These are phyloP conservation scores for Saraca asoca DNA, from an alignment of 331 rosid genomes.

Conservation along the genomic window DNA sequence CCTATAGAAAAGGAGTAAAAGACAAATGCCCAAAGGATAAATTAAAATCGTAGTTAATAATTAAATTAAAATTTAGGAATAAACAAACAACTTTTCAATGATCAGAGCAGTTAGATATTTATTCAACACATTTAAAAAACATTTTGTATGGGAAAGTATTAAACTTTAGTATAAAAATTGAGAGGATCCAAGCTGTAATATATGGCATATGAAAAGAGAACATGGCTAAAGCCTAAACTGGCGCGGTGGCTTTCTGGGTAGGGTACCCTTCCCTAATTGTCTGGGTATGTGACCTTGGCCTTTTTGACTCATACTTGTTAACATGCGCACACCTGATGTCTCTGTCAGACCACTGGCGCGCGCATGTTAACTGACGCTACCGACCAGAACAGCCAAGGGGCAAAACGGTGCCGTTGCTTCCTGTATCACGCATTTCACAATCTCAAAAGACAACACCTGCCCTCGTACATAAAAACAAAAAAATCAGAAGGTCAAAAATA, in stretches of 20 bases:
- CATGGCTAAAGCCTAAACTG: slow-evolving; percentile 39
- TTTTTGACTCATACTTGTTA: too few species aligned
- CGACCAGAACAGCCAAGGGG: slow-evolving; percentile 4
- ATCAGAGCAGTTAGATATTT: slow-evolving; percentile 24
- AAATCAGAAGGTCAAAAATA: slow-evolving; percentile 23
- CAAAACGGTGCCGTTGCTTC: slow-evolving; percentile 24
- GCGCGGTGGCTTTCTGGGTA: too few species aligned
- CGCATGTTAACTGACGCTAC: slow-evolving; percentile 15
- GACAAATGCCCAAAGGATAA: neutral
- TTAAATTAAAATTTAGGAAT: neutral
- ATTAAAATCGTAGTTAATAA: slow-evolving; percentile 8
- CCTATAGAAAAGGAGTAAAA: slow-evolving; percentile 39
- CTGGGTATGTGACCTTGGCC: too few species aligned
- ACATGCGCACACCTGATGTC: neutral
- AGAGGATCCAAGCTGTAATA: slow-evolving; percentile 32
- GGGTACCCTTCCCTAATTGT: neutral
- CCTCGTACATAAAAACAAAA: neutral
- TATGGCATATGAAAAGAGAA: slow-evolving; percentile 36
- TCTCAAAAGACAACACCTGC: too few species aligned
- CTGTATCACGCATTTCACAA: too few species aligned
- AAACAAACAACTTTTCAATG: neutral
- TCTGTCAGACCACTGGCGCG: slow-evolving; percentile 12
- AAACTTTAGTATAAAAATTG: slow-evolving; percentile 20
- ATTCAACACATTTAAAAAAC: neutral
- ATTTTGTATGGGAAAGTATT: neutral